These are phyloP conservation scores for Epichloe elymi DNA, from an alignment of 2,329 filamentous ascomycete genomes.

Conservation along the genomic window DNA sequence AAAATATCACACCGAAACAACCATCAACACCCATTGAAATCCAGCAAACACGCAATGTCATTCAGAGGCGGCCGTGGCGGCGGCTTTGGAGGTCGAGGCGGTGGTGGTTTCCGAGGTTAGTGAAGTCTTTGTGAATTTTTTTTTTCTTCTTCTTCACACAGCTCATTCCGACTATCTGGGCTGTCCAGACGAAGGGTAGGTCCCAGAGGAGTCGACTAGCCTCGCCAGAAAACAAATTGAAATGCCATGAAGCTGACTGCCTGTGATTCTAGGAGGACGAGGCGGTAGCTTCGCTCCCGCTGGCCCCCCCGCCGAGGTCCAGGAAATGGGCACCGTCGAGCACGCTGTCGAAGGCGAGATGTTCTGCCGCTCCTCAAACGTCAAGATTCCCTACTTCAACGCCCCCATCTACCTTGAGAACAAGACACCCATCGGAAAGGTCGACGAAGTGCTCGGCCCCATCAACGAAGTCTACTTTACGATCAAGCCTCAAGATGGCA, in stretches of 20 bases:
- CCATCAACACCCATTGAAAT: neutral
- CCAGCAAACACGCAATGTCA: slow-evolving; percentile 8
- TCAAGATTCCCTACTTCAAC: slow-evolving; percentile 98
- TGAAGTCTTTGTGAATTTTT: neutral
- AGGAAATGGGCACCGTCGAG: slow-evolving; percentile 84
- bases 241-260: too few species aligned
- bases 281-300: slow-evolving; percentile 9
- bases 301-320: slow-evolving; percentile 10
- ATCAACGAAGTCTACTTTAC: slow-evolving; percentile 99
- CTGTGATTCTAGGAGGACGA: slow-evolving; percentile 8
- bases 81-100: slow-evolving; percentile 10
- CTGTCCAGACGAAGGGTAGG: too few species aligned
- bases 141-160: neutral
- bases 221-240: neutral
- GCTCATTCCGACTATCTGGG: too few species aligned
- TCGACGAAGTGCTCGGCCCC: slow-evolving; percentile 94
- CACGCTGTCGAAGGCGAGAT: slow-evolving; percentile 96
- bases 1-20: slow-evolving; percentile 1
- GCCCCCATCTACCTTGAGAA: slow-evolving; percentile 98
- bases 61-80: slow-evolving; percentile 11
- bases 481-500: slow-evolving; percentile 92
- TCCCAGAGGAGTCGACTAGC: too few species aligned
- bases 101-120: slow-evolving; percentile 10
- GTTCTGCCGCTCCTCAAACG: slow-evolving; percentile 89
- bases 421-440: slow-evolving; percentile 91